These are phyloP conservation scores for Achaetomiella virescens DNA, from an alignment of 495 filamentous ascomycete species.

Conservation along the genomic window DNA sequence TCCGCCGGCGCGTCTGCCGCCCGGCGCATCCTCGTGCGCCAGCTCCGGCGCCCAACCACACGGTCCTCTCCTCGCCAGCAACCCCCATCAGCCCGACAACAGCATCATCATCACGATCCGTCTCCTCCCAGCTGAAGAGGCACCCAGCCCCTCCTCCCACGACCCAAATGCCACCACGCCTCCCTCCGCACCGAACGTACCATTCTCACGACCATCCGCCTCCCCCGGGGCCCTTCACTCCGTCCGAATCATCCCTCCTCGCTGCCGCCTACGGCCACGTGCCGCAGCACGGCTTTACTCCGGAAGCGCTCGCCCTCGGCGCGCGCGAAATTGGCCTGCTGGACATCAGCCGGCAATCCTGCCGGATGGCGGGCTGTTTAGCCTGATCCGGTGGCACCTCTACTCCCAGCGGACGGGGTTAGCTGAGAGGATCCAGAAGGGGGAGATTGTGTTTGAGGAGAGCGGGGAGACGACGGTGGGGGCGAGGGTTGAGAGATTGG, in stretches of 20 bases:
- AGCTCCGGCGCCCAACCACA: background rate
- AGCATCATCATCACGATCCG: background rate
- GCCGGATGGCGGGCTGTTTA: constrained; percentile 65
- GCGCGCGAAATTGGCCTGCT: constrained; percentile 78
- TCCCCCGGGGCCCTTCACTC: constrained; percentile 50
- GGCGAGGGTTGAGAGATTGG: constrained; percentile 56
- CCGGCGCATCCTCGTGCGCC: constrained; percentile 10
- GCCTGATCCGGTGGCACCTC: constrained; percentile 77
- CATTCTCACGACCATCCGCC: constrained; percentile 65
- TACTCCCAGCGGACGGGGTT: constrained; percentile 52
- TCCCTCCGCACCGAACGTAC: constrained; percentile 42
- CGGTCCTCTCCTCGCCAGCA: no score
- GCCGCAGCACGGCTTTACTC: constrained; percentile 75
- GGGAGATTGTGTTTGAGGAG: constrained; percentile 4
- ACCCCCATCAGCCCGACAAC: background rate
- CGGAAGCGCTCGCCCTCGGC: constrained; percentile 62
- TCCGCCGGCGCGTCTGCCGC: constrained; percentile 4
- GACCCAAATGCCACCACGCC: constrained; percentile 8
- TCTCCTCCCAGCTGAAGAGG: background rate
- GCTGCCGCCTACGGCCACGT: constrained; percentile 72
- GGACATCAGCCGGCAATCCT: constrained; percentile 78
- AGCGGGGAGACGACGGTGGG: constrained; percentile 33
- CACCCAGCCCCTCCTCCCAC: background rate
- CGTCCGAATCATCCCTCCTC: constrained; percentile 71
- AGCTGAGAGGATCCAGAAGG: constrained; percentile 23